A percentile compares a stretch with the other conserved stretches of the same genome.
phyloP scores from a whole-genome alignment of 805 yeast species.

The Komagataella pseudopastoris region DNA sequence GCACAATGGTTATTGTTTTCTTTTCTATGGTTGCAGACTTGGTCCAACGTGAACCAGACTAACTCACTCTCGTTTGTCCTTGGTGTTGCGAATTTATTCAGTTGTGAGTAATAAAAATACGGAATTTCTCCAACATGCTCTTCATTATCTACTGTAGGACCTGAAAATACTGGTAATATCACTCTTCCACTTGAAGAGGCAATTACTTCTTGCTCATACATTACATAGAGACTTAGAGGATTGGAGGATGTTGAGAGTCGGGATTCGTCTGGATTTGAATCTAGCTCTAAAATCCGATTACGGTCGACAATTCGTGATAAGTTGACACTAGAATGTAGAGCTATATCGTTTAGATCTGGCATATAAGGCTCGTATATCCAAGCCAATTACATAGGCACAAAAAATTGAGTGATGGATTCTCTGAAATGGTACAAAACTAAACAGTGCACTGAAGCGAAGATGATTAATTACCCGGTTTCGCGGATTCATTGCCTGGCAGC shows the following conservation, averaged over 20 bases:
- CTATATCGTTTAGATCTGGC: neutral
- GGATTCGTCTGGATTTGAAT: neutral
- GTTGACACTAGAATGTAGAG: neutral
- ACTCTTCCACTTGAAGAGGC: neutral
- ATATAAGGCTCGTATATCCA: neutral
- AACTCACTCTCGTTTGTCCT: neutral
- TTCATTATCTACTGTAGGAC: neutral
- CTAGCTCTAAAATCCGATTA: neutral
- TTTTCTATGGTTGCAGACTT: neutral
- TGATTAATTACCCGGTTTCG: neutral
- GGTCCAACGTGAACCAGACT: neutral
- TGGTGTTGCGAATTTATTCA: neutral
- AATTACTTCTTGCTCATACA: neutral
- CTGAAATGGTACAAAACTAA: neutral
- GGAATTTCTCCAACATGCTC: neutral
- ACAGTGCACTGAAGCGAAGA: neutral
- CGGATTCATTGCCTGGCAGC: neutral
- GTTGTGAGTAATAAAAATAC: neutral
- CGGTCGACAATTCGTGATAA: neutral
- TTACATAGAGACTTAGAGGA: neutral
- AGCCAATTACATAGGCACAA: neutral
- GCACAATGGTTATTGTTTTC: neutral
- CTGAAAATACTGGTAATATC: neutral
- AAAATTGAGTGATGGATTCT: neutral
- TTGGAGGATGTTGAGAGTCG: neutral